These are phyloP conservation scores for Xerocomellus chrysenteron DNA, from an alignment of 768 basidiomycete species.

Conservation along the genomic window DNA sequence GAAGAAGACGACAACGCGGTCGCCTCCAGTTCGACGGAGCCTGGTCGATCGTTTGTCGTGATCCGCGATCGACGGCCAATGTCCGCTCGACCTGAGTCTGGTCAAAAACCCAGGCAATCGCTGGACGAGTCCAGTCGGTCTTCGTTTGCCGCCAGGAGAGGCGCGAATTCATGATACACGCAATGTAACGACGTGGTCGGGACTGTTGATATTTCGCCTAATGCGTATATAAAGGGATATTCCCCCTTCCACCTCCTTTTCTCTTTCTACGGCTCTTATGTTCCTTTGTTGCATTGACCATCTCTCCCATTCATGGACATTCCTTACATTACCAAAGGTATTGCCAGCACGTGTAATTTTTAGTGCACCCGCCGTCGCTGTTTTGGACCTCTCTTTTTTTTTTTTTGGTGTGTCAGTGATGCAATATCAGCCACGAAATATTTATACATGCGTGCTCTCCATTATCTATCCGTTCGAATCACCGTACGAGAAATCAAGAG, in stretches of 20 bases:
- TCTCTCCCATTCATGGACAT: conserved; percentile 12
- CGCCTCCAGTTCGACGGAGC: conserved; percentile 34
- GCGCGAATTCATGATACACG: conserved; percentile 24
- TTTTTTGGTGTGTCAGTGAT: conserved; percentile 19
- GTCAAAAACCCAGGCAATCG: conserved; percentile 28
- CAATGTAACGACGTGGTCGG: neutral
- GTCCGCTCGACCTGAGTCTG: conserved; percentile 24
- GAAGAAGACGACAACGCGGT: conserved; percentile 20
- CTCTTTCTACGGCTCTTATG: conserved; percentile 1
- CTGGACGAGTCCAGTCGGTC: conserved; percentile 30
- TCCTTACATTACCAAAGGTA: conserved; percentile 25
- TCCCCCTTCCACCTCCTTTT: neutral
- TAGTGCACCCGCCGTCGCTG: conserved; percentile 15
- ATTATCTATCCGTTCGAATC: neutral
- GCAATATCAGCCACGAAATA: conserved; percentile 17
- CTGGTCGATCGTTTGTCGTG: conserved; percentile 65
- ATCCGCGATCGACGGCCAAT: conserved; percentile 56
- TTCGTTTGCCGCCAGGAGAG: conserved; percentile 31
- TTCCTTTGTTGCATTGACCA: conserved; percentile 20
- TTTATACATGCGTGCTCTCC: conserved; percentile 17
- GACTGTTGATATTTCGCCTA: conserved; percentile 15
- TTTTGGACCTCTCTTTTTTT: conserved; percentile 18
- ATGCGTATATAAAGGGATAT: conserved; percentile 12
- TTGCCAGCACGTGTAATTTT: conserved; percentile 30
- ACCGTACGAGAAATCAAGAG: neutral